A percentile compares a stretch with the other conserved stretches of the same genome.
Conservation (phyloP, 1,284 basidiomycete species). For the Pyrrhoderma lamaoense region DNA sequence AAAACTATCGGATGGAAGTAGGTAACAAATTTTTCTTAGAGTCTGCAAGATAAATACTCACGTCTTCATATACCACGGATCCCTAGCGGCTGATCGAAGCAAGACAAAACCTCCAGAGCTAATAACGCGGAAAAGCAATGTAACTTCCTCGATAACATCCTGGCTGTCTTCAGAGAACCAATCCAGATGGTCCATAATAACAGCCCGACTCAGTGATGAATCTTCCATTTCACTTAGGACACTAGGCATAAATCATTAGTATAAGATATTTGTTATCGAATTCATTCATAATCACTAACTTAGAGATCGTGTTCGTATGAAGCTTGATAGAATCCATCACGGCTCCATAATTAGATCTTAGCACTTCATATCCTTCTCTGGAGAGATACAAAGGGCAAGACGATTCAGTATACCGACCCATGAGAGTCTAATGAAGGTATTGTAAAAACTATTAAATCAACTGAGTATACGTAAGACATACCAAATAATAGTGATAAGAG, state of each 20-base stretch:
- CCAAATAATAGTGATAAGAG: constrained; percentile 65
- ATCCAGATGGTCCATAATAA: constrained; percentile 80
- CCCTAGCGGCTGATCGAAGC: constrained; percentile 64
- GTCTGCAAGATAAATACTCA: constrained; percentile 27
- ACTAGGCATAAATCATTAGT: no score
- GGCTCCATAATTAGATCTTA: constrained; percentile 44
- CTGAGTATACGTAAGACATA: constrained; percentile 23
- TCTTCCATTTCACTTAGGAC: constrained; percentile 51
- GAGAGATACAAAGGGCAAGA: constrained; percentile 74
- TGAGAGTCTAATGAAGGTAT: constrained; percentile 39
- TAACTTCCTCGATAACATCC: constrained; percentile 57
- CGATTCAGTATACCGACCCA: constrained; percentile 58
- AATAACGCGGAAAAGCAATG: constrained; percentile 57
- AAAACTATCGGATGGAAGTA: constrained; percentile 27
- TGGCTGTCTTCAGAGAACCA: constrained; percentile 60
- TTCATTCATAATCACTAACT: constrained; percentile 40
- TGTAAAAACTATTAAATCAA: background rate
- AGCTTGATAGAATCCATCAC: constrained; percentile 62
- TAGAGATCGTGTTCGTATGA: constrained; percentile 73
- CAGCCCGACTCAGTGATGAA: constrained; percentile 51
- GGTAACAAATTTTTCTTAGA: background rate
- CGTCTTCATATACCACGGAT: constrained; percentile 70
- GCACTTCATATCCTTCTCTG: constrained; percentile 51
- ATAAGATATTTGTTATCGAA: background rate
- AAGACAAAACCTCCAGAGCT: constrained; percentile 57